These are phyloP conservation scores for Flaveria linearis DNA, from an alignment of 129 eudicot species.

Conservation along the genomic window DNA sequence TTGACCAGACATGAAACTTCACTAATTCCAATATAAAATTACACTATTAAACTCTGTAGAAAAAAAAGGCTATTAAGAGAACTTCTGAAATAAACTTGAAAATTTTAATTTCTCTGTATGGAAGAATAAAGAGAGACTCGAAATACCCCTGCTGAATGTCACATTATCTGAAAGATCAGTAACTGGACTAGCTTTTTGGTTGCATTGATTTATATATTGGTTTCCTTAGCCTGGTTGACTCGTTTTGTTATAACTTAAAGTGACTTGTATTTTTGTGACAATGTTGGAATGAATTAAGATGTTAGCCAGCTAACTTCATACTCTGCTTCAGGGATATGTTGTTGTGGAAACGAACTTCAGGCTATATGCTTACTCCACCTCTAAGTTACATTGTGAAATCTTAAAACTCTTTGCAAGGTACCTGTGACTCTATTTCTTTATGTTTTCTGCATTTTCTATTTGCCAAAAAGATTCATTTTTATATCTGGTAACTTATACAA, in stretches of 20 bases:
- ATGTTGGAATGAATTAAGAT: conserved; percentile 17
- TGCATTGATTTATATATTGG: not conserved
- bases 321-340: conserved; percentile 70
- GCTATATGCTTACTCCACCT: conserved; percentile 88
- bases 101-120: not conserved
- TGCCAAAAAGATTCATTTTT: not conserved
- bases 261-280: not conserved
- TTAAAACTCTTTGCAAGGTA: conserved; percentile 90
- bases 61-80: not conserved
- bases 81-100: not conserved
- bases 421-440: conserved; percentile 4
- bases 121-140: not conserved
- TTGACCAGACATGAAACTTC: not conserved
- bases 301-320: conserved; percentile 14
- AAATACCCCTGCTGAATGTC: not conserved
- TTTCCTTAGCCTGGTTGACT: not conserved
- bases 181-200: not conserved
- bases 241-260: not conserved
- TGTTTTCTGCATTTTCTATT: conserved; percentile 24
- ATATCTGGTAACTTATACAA: not conserved
- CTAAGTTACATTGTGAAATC: conserved; percentile 88
- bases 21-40: not conserved
- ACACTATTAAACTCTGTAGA: too few species aligned
- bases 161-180: not conserved
- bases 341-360: conserved; percentile 97